These are phyloP conservation scores for Trichoderma reesei DNA, from an alignment of 495 filamentous ascomycete genomes.

Conservation along the genomic window DNA sequence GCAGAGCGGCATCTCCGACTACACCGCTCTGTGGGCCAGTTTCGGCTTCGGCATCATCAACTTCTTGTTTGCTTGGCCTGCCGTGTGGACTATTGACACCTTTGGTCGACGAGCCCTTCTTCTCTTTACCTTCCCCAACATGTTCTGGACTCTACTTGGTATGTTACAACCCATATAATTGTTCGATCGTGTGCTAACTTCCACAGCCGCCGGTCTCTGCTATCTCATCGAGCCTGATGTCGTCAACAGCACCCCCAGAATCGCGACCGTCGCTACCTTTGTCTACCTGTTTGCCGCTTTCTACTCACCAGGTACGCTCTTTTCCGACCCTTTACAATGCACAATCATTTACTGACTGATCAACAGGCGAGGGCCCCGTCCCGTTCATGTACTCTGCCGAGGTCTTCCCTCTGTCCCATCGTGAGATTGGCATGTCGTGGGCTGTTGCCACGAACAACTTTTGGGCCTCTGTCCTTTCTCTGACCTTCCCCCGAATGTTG, in stretches of 20 bases:
- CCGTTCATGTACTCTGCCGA: slow-evolving; percentile 71
- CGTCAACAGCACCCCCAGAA: slow-evolving; percentile 27
- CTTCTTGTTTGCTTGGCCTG: slow-evolving; percentile 53
- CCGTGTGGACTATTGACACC: slow-evolving; percentile 59
- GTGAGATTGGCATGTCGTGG: slow-evolving; percentile 67
- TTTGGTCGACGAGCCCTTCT: slow-evolving; percentile 54
- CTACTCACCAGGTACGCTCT: slow-evolving; percentile 7
- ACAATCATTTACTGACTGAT: neutral
- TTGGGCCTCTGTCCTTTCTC: slow-evolving; percentile 62
- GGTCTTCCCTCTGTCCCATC: slow-evolving; percentile 67
- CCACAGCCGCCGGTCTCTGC: slow-evolving; percentile 42
- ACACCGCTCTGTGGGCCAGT: slow-evolving; percentile 41
- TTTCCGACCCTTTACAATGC: neutral
- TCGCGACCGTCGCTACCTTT: slow-evolving; percentile 51
- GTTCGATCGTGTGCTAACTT: neutral
- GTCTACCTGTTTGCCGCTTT: slow-evolving; percentile 49
- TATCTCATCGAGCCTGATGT: slow-evolving; percentile 41
- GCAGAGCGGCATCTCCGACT: slow-evolving; percentile 36
- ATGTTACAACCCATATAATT: neutral
- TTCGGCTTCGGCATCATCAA: slow-evolving; percentile 53
- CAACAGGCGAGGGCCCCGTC: slow-evolving; percentile 53
- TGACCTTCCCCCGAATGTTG: slow-evolving; percentile 62
- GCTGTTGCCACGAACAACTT: slow-evolving; percentile 64
- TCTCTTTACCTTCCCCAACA: slow-evolving; percentile 54
- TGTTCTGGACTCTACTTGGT: slow-evolving; percentile 44